Evolutionary conservation across 805 yeast species (phyloP).

Genomic region (Candida cerambycidarum): DNA sequence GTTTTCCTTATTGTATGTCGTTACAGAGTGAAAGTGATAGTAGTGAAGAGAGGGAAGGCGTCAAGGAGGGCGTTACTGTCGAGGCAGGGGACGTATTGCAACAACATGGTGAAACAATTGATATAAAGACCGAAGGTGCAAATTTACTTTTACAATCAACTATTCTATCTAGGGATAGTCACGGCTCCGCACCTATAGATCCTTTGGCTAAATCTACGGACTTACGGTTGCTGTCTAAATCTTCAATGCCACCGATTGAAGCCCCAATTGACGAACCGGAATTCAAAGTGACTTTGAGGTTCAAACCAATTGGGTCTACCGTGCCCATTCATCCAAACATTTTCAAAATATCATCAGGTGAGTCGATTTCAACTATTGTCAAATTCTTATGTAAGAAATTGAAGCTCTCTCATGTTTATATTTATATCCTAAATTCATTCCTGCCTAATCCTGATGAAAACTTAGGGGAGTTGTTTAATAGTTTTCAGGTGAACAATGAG

Average conservation of each 20-base stretch:
- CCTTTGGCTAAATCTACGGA: no score
- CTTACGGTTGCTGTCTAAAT: no score
- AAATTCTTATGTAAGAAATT: constrained; percentile 46
- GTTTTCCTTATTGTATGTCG: background rate
- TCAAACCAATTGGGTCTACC: constrained; percentile 62
- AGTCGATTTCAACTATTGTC: constrained; percentile 46
- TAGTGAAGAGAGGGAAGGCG: constrained; percentile 3
- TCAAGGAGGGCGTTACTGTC: background rate
- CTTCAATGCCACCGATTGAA: no score
- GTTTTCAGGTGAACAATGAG: constrained; percentile 34
- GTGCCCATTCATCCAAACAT: constrained; percentile 49
- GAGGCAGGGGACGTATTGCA: no score
- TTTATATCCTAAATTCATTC: constrained; percentile 42
- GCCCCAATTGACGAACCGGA: background rate
- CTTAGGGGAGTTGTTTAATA: constrained; percentile 29
- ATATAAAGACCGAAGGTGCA: no score
- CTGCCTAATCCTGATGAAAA: constrained; percentile 43
- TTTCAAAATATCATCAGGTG: constrained; percentile 49
- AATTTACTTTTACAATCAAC: no score
- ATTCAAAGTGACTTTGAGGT: constrained; percentile 47
- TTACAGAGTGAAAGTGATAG: constrained; percentile 11
- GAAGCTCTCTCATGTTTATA: constrained; percentile 23
- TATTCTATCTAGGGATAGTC: no score
- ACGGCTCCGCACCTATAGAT: no score
- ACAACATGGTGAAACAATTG: no score